Conservation (phyloP, 208 protist species). For the Porcisia deanei region DNA sequence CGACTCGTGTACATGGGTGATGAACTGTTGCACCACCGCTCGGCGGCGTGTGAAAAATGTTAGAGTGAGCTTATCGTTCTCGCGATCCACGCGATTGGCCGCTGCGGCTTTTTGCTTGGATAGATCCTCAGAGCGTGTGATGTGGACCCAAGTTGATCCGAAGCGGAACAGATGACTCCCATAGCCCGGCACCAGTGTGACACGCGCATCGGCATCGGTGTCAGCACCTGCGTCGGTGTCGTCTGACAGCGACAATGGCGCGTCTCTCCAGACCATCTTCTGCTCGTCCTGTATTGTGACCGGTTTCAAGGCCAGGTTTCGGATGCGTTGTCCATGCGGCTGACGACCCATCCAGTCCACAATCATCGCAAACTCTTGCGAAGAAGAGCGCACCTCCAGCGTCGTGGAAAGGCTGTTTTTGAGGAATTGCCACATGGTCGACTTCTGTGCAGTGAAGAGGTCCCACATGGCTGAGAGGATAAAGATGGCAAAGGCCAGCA, state of each 20-base stretch:
- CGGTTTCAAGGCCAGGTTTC: conserved; percentile 77
- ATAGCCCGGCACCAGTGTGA: conserved; percentile 78
- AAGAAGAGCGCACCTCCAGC: conserved; percentile 87
- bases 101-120: conserved; percentile 57
- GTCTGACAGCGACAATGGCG: conserved; percentile 9
- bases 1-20: conserved; percentile 54
- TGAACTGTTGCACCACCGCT: conserved; percentile 56
- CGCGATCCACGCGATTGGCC: conserved; percentile 49
- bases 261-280: conserved; percentile 21
- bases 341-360: conserved; percentile 90
- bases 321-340: conserved; percentile 47
- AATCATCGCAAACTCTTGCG: conserved; percentile 88
- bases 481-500: conserved; percentile 64
- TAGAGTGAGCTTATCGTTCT: conserved; percentile 77
- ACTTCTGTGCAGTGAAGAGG: conserved; percentile 53
- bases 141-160: conserved; percentile 60
- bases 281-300: conserved; percentile 63
- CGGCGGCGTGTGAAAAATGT: conserved; percentile 70
- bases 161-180: conserved; percentile 78
- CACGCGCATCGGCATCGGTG: conserved; percentile 17
- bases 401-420: conserved; percentile 64
- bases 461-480: conserved; percentile 74
- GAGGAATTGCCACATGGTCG: conserved; percentile 41
- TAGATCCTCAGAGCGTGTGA: conserved; percentile 67
- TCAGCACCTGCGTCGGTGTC: background rate